These are phyloP conservation scores for Sporothrix sp. DNA, from an alignment of 2,329 filamentous ascomycete genomes.

Conservation along the genomic window DNA sequence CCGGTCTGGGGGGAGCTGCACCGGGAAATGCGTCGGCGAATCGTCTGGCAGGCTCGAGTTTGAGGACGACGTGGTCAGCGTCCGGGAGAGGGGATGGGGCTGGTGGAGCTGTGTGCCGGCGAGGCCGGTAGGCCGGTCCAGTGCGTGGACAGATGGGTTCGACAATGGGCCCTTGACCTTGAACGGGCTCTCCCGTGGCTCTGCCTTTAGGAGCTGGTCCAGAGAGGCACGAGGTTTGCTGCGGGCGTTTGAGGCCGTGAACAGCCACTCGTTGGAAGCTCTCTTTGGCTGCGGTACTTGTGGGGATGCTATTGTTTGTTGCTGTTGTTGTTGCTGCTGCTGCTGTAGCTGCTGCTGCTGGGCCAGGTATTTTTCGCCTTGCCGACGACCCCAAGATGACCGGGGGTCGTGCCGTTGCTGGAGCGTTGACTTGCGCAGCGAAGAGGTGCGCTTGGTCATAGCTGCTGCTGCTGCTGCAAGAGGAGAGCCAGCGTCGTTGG, in stretches of 20 bases:
- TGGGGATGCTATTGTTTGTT: neutral
- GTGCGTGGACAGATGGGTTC: constrained; percentile 43
- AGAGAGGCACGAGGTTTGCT: constrained; percentile 65
- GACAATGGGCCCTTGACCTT: constrained; percentile 41
- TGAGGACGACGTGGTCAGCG: constrained; percentile 79
- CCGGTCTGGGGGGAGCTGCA: constrained; percentile 41
- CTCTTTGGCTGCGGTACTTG: constrained; percentile 9
- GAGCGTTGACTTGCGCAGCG: constrained; percentile 74
- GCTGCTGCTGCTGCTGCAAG: constrained; percentile 36
- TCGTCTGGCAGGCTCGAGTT: constrained; percentile 69
- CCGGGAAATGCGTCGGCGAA: constrained; percentile 53
- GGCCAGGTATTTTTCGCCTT: constrained; percentile 46
- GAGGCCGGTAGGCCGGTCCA: constrained; percentile 26
- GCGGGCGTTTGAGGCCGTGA: constrained; percentile 45
- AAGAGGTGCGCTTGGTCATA: constrained; percentile 57
- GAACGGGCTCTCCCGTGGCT: constrained; percentile 55
- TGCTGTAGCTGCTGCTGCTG: constrained; percentile 35
- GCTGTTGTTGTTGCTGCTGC: constrained; percentile 32
- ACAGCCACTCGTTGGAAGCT: constrained; percentile 19
- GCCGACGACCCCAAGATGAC: constrained; percentile 51
- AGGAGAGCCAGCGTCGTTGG: constrained; percentile 11
- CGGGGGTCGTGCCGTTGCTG: constrained; percentile 72
- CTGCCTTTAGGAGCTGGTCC: constrained; percentile 64
- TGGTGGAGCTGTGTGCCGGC: constrained; percentile 30
- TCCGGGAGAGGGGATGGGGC: constrained; percentile 76